Percentiles rank a stretch among this genome's conserved stretches.
Conservation (phyloP, 495 filamentous ascomycete species). For the Recurvomyces mirabilis region DNA sequence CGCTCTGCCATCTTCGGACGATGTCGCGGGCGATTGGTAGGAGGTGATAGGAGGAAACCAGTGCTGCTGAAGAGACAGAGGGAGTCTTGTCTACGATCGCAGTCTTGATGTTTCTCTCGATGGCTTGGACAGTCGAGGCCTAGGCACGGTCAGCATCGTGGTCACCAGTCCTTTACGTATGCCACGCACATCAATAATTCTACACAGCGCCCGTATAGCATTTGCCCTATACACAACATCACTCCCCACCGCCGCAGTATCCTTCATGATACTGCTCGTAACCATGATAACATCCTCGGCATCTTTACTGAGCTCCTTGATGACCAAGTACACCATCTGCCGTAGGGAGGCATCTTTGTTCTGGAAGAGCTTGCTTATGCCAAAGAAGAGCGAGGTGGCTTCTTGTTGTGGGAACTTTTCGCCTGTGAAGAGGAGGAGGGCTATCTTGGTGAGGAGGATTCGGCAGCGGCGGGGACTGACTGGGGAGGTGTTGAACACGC, state of each 20-base stretch:
- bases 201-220: conserved; percentile 88
- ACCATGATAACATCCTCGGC: conserved; percentile 99
- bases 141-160: conserved; percentile 31
- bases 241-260: conserved; percentile 78
- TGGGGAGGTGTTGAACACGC: conserved; percentile 84
- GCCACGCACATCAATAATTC: conserved; percentile 86
- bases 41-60: conserved; percentile 97
- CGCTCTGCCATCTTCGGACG: conserved; percentile 95
- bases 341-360: conserved; percentile 96
- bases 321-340: conserved; percentile 96
- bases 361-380: conserved; percentile 98
- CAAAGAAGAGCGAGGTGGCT: conserved; percentile 97
- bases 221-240: conserved; percentile 94
- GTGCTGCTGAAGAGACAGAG: conserved; percentile 90
- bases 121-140: conserved; percentile 94
- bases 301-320: conserved; percentile 93
- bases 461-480: conserved; percentile 77
- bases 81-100: conserved; percentile 99
- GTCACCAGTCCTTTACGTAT: not conserved
- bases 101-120: conserved; percentile 97
- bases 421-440: conserved; percentile 89
- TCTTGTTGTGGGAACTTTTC: conserved; percentile 95
- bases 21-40: conserved; percentile 92
- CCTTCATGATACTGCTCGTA: conserved; percentile 98
- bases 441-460: conserved; percentile 93